Evolutionary conservation across 192 early-diverging fungal genomes (phyloP).

Genomic region (Umbelopsis sp.): DNA sequence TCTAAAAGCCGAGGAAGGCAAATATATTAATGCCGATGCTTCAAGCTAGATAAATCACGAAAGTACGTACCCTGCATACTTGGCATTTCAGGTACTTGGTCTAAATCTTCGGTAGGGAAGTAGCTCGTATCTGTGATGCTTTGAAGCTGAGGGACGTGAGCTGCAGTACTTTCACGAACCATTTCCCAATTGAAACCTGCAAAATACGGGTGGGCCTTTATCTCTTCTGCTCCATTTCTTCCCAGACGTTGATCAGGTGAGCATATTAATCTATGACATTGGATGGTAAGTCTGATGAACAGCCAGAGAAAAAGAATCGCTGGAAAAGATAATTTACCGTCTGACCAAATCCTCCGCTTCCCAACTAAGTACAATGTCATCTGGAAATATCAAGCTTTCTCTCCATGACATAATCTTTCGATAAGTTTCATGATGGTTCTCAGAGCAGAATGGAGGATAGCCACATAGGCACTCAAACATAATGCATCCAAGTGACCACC

Average conservation of each 20-base stretch:
- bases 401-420: conserved; percentile 98
- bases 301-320: neutral
- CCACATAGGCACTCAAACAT: conserved; percentile 99
- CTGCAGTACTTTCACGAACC: conserved; percentile 79
- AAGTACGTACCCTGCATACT: conserved; percentile 23
- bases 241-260: conserved; percentile 83
- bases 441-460: conserved; percentile 98
- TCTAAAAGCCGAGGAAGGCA: neutral
- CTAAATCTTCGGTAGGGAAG: conserved; percentile 94
- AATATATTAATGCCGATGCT: neutral
- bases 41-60: neutral
- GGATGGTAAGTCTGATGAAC: neutral
- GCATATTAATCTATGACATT: conserved; percentile 74
- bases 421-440: conserved; percentile 95
- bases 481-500: conserved; percentile 99
- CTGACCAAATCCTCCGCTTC: conserved; percentile 94
- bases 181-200: conserved; percentile 90
- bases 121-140: conserved; percentile 98
- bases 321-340: conserved; percentile 45
- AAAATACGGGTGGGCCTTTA: conserved; percentile 95
- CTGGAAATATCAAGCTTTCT: conserved; percentile 87
- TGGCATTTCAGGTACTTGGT: conserved; percentile 63
- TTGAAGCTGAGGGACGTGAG: conserved; percentile 87
- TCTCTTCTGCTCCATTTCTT: conserved; percentile 80
- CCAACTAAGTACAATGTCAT: conserved; percentile 89